A percentile compares a stretch with the other conserved stretches of the same genome.
phyloP scores from a whole-genome alignment of 2,329 filamentous ascomycete genomes.

The Fusarium dlaminii region DNA sequence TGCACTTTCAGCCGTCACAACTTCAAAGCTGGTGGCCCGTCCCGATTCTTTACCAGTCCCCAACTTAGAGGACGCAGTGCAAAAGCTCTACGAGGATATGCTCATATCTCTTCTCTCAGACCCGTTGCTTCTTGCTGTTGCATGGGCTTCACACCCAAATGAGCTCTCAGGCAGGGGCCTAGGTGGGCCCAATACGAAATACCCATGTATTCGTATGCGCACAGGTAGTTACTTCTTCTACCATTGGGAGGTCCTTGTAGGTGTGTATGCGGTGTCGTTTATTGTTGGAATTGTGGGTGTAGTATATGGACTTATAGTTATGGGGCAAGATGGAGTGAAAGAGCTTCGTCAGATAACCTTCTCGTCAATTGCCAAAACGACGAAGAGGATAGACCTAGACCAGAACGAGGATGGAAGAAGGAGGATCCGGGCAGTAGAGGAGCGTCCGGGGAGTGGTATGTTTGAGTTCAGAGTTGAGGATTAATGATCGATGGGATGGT shows the following conservation, averaged over 20 bases:
- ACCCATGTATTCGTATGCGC: slow-evolving; percentile 18
- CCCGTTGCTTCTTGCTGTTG: slow-evolving; percentile 30
- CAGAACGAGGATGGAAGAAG: not conserved
- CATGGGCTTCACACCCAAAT: slow-evolving; percentile 24
- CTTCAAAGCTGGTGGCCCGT: slow-evolving; percentile 25
- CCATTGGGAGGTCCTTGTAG: slow-evolving; percentile 10
- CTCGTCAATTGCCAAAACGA: slow-evolving; percentile 23
- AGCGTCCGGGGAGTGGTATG: not conserved
- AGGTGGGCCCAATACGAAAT: slow-evolving; percentile 11
- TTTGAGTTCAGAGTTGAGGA: slow-evolving; percentile 6
- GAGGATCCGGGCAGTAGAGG: not conserved
- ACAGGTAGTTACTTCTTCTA: slow-evolving; percentile 27
- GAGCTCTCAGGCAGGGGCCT: slow-evolving; percentile 10
- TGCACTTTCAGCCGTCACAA: slow-evolving; percentile 5
- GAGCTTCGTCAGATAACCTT: slow-evolving; percentile 32
- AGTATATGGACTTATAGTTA: slow-evolving; percentile 18
- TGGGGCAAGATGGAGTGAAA: slow-evolving; percentile 22
- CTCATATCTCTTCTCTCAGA: slow-evolving; percentile 33
- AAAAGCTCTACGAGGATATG: slow-evolving; percentile 26
- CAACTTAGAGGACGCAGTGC: slow-evolving; percentile 6
- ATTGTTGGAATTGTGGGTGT: slow-evolving; percentile 16
- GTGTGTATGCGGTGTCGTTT: slow-evolving; percentile 19
- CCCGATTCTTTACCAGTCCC: slow-evolving; percentile 21
- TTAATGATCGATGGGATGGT: not conserved
- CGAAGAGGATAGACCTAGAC: not conserved